A percentile compares a stretch with the other conserved stretches of the same genome.
phyloP scores from a whole-genome alignment of 2,329 filamentous ascomycete species.

The Ophiocordyceps camponoti-leonardi region DNA sequence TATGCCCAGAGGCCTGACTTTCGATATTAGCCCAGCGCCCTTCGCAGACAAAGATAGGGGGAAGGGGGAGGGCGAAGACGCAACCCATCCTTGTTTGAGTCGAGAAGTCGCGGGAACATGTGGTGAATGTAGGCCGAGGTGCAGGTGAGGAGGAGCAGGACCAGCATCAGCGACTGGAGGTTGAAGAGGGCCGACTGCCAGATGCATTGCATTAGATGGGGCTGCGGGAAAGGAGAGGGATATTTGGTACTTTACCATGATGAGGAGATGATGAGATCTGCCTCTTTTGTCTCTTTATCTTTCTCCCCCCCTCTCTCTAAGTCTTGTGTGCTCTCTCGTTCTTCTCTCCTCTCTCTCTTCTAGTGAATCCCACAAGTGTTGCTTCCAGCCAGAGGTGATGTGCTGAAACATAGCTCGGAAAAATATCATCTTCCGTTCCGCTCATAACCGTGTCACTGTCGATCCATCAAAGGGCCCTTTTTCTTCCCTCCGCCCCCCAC shows the following conservation, averaged over 20 bases:
- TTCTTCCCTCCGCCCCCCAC: not conserved
- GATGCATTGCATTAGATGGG: too few species aligned
- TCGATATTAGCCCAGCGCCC: too few species aligned
- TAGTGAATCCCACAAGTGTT: not conserved
- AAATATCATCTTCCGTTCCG: too few species aligned
- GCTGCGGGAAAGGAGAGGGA: too few species aligned
- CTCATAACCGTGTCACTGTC: too few species aligned
- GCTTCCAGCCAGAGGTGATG: not conserved
- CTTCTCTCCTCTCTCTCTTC: not conserved
- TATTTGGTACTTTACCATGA: too few species aligned
- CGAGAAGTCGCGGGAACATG: slow-evolving; percentile 76
- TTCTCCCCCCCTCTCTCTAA: not conserved
- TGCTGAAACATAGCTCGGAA: not conserved
- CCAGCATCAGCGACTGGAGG: slow-evolving; percentile 90
- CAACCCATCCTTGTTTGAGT: slow-evolving; percentile 83
- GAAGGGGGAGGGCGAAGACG: slow-evolving; percentile 8
- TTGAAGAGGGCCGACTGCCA: slow-evolving; percentile 88
- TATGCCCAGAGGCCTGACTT: slow-evolving; percentile 52
- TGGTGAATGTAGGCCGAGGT: slow-evolving; percentile 89
- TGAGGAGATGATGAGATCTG: too few species aligned
- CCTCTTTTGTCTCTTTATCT: not conserved
- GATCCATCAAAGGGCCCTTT: not conserved
- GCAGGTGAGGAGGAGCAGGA: slow-evolving; percentile 89
- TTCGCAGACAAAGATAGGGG: not conserved
- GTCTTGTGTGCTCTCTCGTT: not conserved